These are phyloP conservation scores for Aechmea fasciata DNA, from an alignment of 176 grass and related monocot genomes.

Conservation along the genomic window DNA sequence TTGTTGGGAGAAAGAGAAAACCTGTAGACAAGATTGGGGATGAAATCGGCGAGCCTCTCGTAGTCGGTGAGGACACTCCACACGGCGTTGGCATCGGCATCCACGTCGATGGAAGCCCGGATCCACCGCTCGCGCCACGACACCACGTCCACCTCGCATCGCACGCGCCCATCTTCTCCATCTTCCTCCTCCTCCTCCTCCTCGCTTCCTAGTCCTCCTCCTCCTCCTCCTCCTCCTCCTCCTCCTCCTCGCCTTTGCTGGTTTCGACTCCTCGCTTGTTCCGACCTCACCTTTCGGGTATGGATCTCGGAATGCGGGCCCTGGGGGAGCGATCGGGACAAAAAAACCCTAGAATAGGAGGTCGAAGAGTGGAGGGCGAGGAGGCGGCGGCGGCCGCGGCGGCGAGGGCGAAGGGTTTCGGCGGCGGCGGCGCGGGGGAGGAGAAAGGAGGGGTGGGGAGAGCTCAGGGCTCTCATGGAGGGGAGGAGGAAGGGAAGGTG, in stretches of 20 bases:
- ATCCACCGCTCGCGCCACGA: constrained; percentile 90
- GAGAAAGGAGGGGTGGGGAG: not conserved
- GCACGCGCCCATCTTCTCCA: constrained; percentile 26
- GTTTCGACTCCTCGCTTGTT: not conserved
- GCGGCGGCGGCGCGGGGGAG: not conserved
- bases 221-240: not conserved
- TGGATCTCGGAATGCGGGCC: not conserved
- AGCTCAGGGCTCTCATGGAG: not conserved
- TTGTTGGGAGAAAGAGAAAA: constrained; percentile 6
- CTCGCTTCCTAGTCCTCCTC: not conserved
- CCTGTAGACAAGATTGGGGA: constrained; percentile 92
- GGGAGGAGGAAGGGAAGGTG: not conserved
- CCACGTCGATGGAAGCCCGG: constrained; percentile 44
- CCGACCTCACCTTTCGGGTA: not conserved
- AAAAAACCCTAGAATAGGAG: not conserved
- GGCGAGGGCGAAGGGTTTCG: not conserved
- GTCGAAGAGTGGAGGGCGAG: not conserved
- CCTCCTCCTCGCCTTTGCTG: not conserved
- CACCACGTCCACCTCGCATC: constrained; percentile 81
- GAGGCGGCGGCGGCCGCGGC: not conserved
- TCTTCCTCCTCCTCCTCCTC: not conserved
- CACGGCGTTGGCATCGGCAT: constrained; percentile 68
- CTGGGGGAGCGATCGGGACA: not conserved
- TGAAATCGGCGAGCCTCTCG: constrained; percentile 82
- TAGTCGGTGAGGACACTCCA: constrained; percentile 96